Conservation (phyloP, 129 eudicot species). For the Flaveria trinervia region DNA sequence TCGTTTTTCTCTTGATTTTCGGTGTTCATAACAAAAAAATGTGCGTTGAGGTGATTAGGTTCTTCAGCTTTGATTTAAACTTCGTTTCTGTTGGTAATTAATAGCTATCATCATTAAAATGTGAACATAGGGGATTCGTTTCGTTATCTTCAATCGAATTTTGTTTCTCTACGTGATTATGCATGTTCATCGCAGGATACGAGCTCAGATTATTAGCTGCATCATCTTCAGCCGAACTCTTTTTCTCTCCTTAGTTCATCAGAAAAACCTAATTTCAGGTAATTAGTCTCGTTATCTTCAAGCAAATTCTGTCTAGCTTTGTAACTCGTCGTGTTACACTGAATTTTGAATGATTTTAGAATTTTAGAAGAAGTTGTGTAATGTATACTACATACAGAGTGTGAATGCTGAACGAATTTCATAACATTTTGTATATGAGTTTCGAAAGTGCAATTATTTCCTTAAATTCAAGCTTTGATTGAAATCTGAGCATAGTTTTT, state of each 20-base stretch:
- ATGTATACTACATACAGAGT: background rate
- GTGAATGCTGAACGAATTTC: background rate
- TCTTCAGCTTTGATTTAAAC: background rate
- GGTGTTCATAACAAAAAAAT: background rate
- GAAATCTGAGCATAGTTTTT: background rate
- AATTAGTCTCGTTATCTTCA: background rate
- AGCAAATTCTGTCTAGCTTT: background rate
- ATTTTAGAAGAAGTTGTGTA: background rate
- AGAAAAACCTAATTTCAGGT: background rate
- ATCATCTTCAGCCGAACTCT: background rate
- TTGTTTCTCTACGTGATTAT: constrained; percentile 11
- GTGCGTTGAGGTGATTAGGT: constrained; percentile 2
- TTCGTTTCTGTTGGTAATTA: background rate
- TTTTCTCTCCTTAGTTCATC: constrained; percentile 4
- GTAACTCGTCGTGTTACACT: constrained; percentile 15
- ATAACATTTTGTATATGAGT: constrained; percentile 7
- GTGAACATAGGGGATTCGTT: background rate
- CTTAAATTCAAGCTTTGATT: background rate
- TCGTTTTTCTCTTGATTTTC: background rate
- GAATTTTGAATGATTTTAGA: background rate
- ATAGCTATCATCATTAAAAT: background rate
- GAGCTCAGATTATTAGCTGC: background rate
- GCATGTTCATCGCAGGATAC: background rate
- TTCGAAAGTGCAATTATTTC: background rate
- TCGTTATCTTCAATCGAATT: background rate